Base-by-base conservation (phyloP, 176 grass and related monocot species). In the Lolium perenne region DNA sequence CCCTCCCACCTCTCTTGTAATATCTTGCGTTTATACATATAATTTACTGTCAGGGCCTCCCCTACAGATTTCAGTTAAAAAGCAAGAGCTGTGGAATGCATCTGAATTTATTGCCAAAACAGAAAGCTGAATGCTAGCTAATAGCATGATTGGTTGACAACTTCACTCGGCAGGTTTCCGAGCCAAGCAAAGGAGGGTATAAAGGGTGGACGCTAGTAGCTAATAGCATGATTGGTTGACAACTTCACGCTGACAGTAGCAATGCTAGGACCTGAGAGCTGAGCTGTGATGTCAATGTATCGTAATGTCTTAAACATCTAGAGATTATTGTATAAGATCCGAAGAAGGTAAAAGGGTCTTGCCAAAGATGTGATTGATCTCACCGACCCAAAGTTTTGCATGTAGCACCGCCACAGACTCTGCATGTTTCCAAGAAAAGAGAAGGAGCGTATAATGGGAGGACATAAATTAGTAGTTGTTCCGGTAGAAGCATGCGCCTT, bases 211-310 rank as follows among this genome's bases (percentile, higher is more conserved):
- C 22, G 23, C 10, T 4, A 62, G 59, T 62, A 25, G 22, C 51
- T 54, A 54, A 54, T 54, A 61, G 59, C 22, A 10, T 25, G 59
- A 62, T 25, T 62, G 21, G 4, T 62, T 23, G 21, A 17, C 61
- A 64, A 65, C 62, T 65, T 13, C 23, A 32, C 62, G 32, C 62
- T 65, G 25, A 32, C 25, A 14, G 23, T 65, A 65, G 25, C 62
- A 23, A 25, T 65, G 62, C 11, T 65, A 65, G 25, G 22, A 65
- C 12, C 25, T 65, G 25, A 65, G 62, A 29, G 62, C 25, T 65
- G 62, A 65, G 61, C 62, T 65, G 62, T 65, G 62, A 65, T 65
- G 62, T 32, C 61, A 65, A 65, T 65, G 12, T 65, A 65, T 65
- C 25, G 1, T 7, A 32, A 65, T 32, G 62, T 65, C 25, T 65